Evolutionary conservation across 2,329 filamentous ascomycete species (phyloP).

Genomic region (Penicillium sp.): DNA sequence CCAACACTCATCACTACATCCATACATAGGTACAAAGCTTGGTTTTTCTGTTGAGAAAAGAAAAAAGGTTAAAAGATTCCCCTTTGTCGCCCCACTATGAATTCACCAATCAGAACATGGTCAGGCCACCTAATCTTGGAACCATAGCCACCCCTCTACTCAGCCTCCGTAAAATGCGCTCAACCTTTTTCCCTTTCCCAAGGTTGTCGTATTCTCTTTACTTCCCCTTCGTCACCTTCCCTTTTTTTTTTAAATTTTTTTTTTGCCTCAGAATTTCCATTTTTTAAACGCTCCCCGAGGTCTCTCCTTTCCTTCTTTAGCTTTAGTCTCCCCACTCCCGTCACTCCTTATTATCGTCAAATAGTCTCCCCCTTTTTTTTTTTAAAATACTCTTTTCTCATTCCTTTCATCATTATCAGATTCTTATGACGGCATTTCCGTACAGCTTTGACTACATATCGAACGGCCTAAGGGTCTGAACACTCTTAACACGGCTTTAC

Average conservation of each 20-base stretch:
- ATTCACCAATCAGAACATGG: background rate
- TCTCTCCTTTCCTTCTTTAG: constrained; percentile 22
- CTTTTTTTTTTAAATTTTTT: constrained; percentile 9
- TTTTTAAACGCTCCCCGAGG: background rate
- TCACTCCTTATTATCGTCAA: constrained; percentile 26
- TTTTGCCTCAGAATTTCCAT: constrained; percentile 27
- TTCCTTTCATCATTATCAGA: background rate
- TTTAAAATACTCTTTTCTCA: constrained; percentile 2
- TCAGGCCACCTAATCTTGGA: background rate
- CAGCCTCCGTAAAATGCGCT: constrained; percentile 8
- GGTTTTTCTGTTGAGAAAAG: background rate
- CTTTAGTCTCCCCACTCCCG: constrained; percentile 21
- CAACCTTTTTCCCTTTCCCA: background rate
- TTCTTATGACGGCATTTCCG: background rate
- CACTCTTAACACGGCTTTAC: background rate
- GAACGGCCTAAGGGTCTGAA: background rate
- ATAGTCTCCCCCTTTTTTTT: constrained; percentile 14
- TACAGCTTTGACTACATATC: background rate
- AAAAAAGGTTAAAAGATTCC: constrained; percentile 1
- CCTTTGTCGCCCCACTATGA: background rate
- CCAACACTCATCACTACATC: background rate
- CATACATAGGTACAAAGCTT: background rate
- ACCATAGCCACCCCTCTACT: constrained; percentile 7
- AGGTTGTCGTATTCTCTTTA: background rate
- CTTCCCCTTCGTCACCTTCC: constrained; percentile 16